Conservation (phyloP, 306 rosid species). For the Vigna trinervia region DNA sequence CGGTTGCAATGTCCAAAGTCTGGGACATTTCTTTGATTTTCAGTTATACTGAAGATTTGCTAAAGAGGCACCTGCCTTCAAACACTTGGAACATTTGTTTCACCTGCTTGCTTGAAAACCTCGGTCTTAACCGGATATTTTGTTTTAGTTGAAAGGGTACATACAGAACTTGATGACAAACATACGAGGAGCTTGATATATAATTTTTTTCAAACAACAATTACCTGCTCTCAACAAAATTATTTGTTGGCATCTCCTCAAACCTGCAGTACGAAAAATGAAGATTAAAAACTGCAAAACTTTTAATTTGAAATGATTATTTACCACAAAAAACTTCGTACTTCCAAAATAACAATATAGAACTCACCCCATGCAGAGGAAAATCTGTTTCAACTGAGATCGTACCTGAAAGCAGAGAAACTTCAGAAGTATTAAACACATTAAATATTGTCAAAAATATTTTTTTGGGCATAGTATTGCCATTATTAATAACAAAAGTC, state of each 20-base stretch:
- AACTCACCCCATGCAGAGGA: conserved; percentile 90
- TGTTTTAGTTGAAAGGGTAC: neutral
- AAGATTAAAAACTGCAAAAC: conserved; percentile 25
- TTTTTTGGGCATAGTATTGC: too few relatives aligned
- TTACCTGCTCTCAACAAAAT: conserved; percentile 97
- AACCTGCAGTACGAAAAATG: conserved; percentile 62
- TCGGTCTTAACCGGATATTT: neutral
- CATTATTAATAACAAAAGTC: too few relatives aligned
- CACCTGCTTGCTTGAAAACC: neutral
- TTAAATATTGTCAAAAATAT: neutral
- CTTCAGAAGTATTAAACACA: conserved; percentile 29
- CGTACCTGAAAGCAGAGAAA: conserved; percentile 73
- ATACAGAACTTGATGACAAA: neutral
- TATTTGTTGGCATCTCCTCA: conserved; percentile 99
- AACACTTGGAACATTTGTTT: neutral
- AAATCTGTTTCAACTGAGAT: conserved; percentile 75
- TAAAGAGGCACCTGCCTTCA: neutral
- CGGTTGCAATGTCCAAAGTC: neutral
- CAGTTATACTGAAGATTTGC: neutral
- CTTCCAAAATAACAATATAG: conserved; percentile 33
- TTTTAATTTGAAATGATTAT: conserved; percentile 18
- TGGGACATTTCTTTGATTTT: neutral
- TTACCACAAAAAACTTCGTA: conserved; percentile 29
- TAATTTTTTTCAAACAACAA: neutral
- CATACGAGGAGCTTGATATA: neutral